Percentiles rank a stretch among this genome's conserved stretches.
These are phyloP conservation scores for Gastroboletus turbinatus DNA, from an alignment of 1,284 basidiomycete species.

Conservation along the genomic window DNA sequence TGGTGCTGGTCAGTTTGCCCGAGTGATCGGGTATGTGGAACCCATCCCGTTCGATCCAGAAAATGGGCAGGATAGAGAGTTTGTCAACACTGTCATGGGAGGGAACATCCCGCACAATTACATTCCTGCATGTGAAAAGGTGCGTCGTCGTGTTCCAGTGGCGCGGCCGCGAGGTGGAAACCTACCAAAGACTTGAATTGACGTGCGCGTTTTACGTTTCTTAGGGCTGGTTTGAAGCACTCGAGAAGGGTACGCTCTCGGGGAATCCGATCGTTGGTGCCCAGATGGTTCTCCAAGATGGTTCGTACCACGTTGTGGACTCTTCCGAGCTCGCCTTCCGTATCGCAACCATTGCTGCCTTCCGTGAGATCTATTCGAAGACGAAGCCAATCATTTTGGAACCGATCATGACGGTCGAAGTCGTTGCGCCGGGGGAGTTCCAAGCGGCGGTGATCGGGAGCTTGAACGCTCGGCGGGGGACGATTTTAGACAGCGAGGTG, in stretches of 20 bases:
- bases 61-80: constrained; percentile 68
- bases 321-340: constrained; percentile 97
- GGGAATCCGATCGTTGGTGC: constrained; percentile 89
- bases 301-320: constrained; percentile 93
- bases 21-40: constrained; percentile 90
- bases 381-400: constrained; percentile 87
- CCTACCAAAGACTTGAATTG: background rate
- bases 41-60: constrained; percentile 78
- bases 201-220: background rate
- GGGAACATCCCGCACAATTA: constrained; percentile 90
- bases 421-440: constrained; percentile 95
- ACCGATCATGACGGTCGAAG: constrained; percentile 98
- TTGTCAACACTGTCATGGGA: constrained; percentile 89
- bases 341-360: constrained; percentile 86
- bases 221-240: constrained; percentile 92
- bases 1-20: constrained; percentile 95
- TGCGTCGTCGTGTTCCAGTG: constrained; percentile 27
- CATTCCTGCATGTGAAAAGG: constrained; percentile 95
- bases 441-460: constrained; percentile 96
- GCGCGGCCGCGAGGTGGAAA: background rate
- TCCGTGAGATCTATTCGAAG: constrained; percentile 86
- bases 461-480: constrained; percentile 91
- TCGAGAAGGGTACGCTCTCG: constrained; percentile 89
- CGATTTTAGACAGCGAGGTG: constrained; percentile 95
- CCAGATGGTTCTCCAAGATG: constrained; percentile 90